phyloP scores from a whole-genome alignment of 2,329 filamentous ascomycete species.

The Cladosporium colombiae region DNA sequence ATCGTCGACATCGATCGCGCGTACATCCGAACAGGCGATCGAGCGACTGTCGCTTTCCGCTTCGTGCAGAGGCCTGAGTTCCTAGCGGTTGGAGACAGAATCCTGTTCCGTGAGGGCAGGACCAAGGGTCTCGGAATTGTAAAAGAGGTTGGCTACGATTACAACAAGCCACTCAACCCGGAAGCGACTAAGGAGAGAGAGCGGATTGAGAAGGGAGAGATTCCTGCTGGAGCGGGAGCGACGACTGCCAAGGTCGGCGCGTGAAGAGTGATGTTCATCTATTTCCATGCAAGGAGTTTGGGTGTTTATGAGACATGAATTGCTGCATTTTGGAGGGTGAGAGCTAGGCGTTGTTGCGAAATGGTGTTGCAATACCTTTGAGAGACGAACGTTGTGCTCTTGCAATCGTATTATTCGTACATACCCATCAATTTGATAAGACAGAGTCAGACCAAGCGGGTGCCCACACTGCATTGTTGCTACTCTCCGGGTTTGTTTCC shows the following conservation, averaged over 20 bases:
- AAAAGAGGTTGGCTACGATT: constrained; percentile 86
- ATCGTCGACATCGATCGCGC: constrained; percentile 98
- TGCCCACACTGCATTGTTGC: too few relatives aligned
- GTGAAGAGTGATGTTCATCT: not conserved
- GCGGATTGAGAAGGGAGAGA: constrained; percentile 14
- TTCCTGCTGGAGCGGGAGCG: constrained; percentile 15
- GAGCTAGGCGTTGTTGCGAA: not conserved
- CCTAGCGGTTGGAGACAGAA: constrained; percentile 79
- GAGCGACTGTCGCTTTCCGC: constrained; percentile 90
- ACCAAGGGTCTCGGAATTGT: constrained; percentile 96
- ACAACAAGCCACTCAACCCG: constrained; percentile 50
- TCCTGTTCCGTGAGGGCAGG: constrained; percentile 89
- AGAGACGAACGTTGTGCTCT: not conserved
- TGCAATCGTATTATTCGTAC: not conserved
- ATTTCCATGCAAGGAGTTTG: not conserved
- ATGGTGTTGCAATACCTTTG: not conserved
- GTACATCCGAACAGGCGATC: constrained; percentile 89
- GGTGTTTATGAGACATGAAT: constrained; percentile 7
- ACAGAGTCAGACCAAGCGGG: too few relatives aligned
- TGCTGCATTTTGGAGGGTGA: not conserved
- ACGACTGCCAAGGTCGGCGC: constrained; percentile 16
- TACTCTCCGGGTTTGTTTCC: too few relatives aligned
- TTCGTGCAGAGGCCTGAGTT: constrained; percentile 96
- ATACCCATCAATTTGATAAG: not conserved
- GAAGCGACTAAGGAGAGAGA: constrained; percentile 34